Base-by-base conservation (phyloP, 345 rosid species). In the Syzygium aqueum region DNA sequence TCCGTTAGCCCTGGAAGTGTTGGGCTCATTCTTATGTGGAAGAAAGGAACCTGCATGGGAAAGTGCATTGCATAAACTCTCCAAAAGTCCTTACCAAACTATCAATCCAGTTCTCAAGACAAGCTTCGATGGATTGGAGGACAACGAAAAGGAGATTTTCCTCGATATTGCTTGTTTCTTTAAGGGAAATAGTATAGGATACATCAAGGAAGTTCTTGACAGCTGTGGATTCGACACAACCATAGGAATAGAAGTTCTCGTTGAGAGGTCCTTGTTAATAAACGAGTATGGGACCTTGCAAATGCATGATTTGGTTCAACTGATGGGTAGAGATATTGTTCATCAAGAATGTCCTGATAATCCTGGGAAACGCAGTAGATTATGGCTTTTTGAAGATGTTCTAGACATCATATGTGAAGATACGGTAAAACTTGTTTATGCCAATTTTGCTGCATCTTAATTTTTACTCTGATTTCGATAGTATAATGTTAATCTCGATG, bases 111-210 rank as follows among this genome's bases (percentile, higher is more conserved):
- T 63, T 63, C 77, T 63, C 40, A 63, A 14, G 21, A 28, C 0
- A 14, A 63, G 77, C 10, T 14, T n/a, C 2, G 37, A 63, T 28
- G 77, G 77, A 63, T 63, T 63, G 40, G 37, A 28, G 37, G 0
- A 3, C 10, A 6, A 63, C 2, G 21, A 28, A 17, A 63, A 4
- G 77, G 37, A 63, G 3, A 28, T 63, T n/a, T 63, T 63, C 37
- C 77, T 63, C 4, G 21, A 63, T 28, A 14, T 63, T 63, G 9
- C 77, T 28, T 63, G 77, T n/a, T 63, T 63, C 40, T 63, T 63
- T 2, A 63, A 28, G 19, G 77, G 40, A 4, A 3, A 63, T 3
- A 0, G 4, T 2, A 28, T 6, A 6, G 2, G 11, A 3, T 63
- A 63, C 2, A 15, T 63, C 2, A 14, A 63, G 77, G 2, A 63